phyloP scores from a whole-genome alignment of 2,329 filamentous ascomycete genomes.

The Clonostachys byssicola region DNA sequence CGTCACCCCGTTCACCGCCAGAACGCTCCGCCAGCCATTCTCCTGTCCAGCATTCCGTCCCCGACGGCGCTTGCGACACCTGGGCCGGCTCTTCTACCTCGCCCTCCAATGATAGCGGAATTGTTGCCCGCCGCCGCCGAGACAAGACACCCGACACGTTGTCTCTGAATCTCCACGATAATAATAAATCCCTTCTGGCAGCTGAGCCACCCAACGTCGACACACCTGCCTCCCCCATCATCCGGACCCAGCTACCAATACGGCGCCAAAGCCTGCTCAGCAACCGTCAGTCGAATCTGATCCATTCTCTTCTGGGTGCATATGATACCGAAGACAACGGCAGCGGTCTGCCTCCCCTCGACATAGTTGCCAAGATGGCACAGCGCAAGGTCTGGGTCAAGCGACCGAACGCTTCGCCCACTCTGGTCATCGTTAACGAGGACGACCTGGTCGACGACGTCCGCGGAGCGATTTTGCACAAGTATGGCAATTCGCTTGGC shows the following conservation, averaged over 20 bases:
- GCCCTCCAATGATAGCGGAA: no score
- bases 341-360: conserved; percentile 11
- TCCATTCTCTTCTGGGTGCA: conserved; percentile 20
- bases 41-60: not conserved
- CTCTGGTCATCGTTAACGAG: conserved; percentile 77
- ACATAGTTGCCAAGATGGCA: conserved; percentile 47
- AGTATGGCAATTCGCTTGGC: conserved; percentile 91
- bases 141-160: not conserved
- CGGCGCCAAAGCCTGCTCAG: conserved; percentile 25
- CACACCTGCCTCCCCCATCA: conserved; percentile 4
- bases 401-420: conserved; percentile 79
- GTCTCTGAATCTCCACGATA: not conserved
- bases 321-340: conserved; percentile 7
- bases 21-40: no score
- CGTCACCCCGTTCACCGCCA: not conserved
- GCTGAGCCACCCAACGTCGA: conserved; percentile 3
- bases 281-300: conserved; percentile 28
- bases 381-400: conserved; percentile 93
- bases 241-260: not conserved
- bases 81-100: not conserved
- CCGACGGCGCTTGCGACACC: not conserved
- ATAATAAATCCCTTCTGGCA: not conserved
- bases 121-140: not conserved
- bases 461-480: conserved; percentile 84
- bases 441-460: conserved; percentile 94